Evolutionary conservation across 305 asterid species (phyloP), one percentile per base, ranked within the genome.

Genomic region (Fraxinus greggii): DNA sequence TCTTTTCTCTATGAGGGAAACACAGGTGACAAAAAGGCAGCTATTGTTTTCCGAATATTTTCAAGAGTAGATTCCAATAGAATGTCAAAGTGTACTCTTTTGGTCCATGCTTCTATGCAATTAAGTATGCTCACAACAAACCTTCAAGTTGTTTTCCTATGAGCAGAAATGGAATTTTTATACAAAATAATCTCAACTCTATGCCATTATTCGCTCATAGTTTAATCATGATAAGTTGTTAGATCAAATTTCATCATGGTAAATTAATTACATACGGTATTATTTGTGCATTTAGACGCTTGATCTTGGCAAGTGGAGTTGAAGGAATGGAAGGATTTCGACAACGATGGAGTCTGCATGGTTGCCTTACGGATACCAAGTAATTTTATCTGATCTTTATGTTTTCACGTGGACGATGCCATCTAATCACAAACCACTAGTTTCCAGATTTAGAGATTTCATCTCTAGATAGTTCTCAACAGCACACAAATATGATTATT

Each of bases 281-380:
- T 36, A 5, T 35, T 61, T 54, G 74, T 45, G 75, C 28, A 32
- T 79, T 15, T 84, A 95, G 99, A 80, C 97, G 88, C 86, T 85
- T 95, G 89, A 93, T 95, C 82, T 86, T 95, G 93, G 99, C 99
- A n/a, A 95, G 98, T 85, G 99, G 99, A 65, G 80, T 85, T 72
- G 98, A 93, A 88, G 99, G 99, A 61, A 86, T 88, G 88, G 97
- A 95, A 75, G 98, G 99, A 76, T 92, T 93, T 86, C 91, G 95
- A 75, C 98, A 92, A 83, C 90, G 99, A 87, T 95, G 99, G 98
- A 95, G 97, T 86, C 86, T 93, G 80, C 98, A 95, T 4, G 99
- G 98, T 51, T 93, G 93, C 76, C 91, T 95, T 74, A 89, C 92
- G 7, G 98, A 95, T 87, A 90, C 94, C 89, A 91, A 89, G 98